These are phyloP conservation scores for Penicillium simplicissimum DNA, from an alignment of 495 filamentous ascomycete genomes.

Conservation along the genomic window DNA sequence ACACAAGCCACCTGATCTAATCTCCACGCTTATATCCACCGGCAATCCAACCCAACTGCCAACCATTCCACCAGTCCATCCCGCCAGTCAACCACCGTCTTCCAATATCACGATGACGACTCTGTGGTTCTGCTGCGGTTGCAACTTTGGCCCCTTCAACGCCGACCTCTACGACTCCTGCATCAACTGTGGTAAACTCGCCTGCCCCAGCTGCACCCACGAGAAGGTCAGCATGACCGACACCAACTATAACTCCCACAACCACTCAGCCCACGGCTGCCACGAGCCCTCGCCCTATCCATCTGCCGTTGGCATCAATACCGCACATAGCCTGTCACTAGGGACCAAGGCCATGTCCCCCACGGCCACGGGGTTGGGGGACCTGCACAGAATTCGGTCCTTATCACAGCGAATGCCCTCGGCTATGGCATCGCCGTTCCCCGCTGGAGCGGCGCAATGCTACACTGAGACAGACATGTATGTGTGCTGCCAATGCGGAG, in stretches of 20 bases:
- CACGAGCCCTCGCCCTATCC: slow-evolving; percentile 25
- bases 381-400: slow-evolving; percentile 17
- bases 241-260: slow-evolving; percentile 12
- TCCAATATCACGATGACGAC: slow-evolving; percentile 22
- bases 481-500: slow-evolving; percentile 43
- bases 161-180: slow-evolving; percentile 27
- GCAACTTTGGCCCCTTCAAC: slow-evolving; percentile 36
- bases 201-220: slow-evolving; percentile 23
- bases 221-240: slow-evolving; percentile 19
- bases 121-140: slow-evolving; percentile 39
- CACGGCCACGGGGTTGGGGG: slow-evolving; percentile 8
- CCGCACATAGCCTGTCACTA: slow-evolving; percentile 8
- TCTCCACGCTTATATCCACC: background rate
- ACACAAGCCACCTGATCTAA: background rate
- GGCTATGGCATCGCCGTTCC: background rate
- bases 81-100: slow-evolving; percentile 1
- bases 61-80: background rate
- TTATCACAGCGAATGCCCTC: slow-evolving; percentile 5
- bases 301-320: slow-evolving; percentile 10
- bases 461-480: slow-evolving; percentile 28
- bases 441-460: background rate
- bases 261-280: slow-evolving; percentile 11
- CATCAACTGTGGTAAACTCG: slow-evolving; percentile 24
- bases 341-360: slow-evolving; percentile 10
- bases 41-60: background rate